Evolutionary conservation across 1,284 basidiomycete genomes (phyloP).

Genomic region (Salmacisia buchloeana): DNA sequence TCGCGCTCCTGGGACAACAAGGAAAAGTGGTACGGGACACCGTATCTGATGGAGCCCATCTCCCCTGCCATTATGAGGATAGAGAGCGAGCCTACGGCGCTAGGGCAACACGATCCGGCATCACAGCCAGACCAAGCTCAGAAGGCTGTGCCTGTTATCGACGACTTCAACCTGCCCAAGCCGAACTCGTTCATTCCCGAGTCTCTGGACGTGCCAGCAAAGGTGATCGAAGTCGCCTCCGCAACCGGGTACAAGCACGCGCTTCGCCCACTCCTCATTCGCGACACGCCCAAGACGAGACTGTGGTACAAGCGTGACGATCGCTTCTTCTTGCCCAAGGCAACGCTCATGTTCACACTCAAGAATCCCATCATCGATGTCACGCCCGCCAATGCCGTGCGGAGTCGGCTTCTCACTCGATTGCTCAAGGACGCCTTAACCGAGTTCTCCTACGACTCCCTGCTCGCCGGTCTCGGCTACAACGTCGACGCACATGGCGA

Average conservation of each 20-base stretch:
- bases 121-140: too few relatives aligned
- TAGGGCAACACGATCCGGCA: neutral
- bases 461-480: constrained; percentile 82
- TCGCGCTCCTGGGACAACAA: constrained; percentile 33
- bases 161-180: constrained; percentile 41
- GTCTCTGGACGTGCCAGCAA: constrained; percentile 32
- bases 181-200: constrained; percentile 46
- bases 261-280: constrained; percentile 38
- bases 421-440: constrained; percentile 81
- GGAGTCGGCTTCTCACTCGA: constrained; percentile 67
- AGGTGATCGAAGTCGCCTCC: neutral
- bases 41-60: constrained; percentile 33
- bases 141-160: neutral
- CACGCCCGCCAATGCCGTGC: constrained; percentile 51
- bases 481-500: constrained; percentile 64
- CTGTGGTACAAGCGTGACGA: constrained; percentile 51
- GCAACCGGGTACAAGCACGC: constrained; percentile 23
- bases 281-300: constrained; percentile 33
- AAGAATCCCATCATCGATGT: constrained; percentile 50
- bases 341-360: constrained; percentile 44
- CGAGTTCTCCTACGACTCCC: constrained; percentile 89
- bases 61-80: constrained; percentile 1
- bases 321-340: constrained; percentile 48
- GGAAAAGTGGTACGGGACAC: constrained; percentile 50
- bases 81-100: neutral